These are phyloP conservation scores for Geotrichum phurueaensis DNA, from an alignment of 1,139 yeast genomes.

Conservation along the genomic window DNA sequence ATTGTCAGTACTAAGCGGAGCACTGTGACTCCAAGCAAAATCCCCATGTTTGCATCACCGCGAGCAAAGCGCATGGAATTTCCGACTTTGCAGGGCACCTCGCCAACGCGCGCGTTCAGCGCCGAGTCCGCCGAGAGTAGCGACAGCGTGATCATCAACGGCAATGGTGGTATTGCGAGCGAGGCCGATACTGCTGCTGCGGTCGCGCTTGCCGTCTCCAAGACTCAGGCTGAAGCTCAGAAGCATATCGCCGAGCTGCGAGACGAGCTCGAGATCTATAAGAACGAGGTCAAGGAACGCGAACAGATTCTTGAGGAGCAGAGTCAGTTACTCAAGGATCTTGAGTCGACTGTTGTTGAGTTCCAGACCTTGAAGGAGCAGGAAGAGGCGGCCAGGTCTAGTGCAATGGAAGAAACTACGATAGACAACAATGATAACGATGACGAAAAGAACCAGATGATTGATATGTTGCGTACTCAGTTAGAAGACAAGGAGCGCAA, in stretches of 20 bases:
- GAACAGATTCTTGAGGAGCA: constrained; percentile 30
- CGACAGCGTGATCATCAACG: constrained; percentile 9
- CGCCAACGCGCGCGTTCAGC: constrained; percentile 5
- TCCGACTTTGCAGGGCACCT: background rate
- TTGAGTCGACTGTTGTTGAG: constrained; percentile 32
- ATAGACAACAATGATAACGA: background rate
- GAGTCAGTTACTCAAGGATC: constrained; percentile 27
- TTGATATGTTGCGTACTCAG: constrained; percentile 8
- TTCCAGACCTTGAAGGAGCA: constrained; percentile 23
- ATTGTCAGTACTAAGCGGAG: background rate
- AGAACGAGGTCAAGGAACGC: constrained; percentile 21
- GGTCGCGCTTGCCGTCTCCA: constrained; percentile 13
- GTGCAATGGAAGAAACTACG: background rate
- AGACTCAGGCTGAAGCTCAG: constrained; percentile 14
- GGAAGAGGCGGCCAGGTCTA: constrained; percentile 2
- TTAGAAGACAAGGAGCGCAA: constrained; percentile 24
- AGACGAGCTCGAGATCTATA: constrained; percentile 22
- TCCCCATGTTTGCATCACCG: background rate
- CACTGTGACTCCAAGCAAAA: background rate
- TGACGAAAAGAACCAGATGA: constrained; percentile 8
- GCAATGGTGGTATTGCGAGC: background rate
- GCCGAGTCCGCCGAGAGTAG: constrained; percentile 8
- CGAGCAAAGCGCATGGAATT: background rate
- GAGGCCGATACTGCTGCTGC: constrained; percentile 11
- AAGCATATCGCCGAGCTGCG: constrained; percentile 12